Evolutionary conservation across 78 protist species (phyloP), one percentile per base, ranked within the genome.

Genomic region (Acrasis kona): DNA sequence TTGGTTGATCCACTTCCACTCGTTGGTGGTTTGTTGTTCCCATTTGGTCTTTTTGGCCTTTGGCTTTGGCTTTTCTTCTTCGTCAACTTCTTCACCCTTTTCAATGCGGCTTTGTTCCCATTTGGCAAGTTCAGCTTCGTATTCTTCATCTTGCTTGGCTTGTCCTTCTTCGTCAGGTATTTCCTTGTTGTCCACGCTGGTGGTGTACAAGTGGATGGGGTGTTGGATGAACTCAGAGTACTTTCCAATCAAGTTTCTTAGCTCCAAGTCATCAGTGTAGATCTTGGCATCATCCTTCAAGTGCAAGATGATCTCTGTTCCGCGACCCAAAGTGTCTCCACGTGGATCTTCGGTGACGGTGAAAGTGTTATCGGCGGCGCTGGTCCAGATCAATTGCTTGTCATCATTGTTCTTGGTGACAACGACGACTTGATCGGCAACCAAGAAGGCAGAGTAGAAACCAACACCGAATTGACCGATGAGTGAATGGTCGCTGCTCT

Each of bases 381-480:
- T 88, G 77, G 83, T 81, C 99, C 99, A 97, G 70, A 95, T 72
- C 68, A 85, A 75, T 87, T 96, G 97, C 37, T 83, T 88, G 61
- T 73, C 83, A 35, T 91, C 96, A 77, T 94, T 91, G 84, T 58
- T 1, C 91, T 96, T 96, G 75, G 97, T 70, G 61, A 81, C 61
- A 10, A 97, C 99, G 30, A 70, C 77, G 32, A 97, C 98, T 3
- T 3, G 2, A 74, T 96, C 99, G 34, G 99, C 96, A 57, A 97
- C 98, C 40, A 97, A 86, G 89, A 90, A 97, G 7, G 91, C 89
- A n/a, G 99, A 94, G 90, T 97, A 97, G 89, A 97, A 97, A 32
- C 99, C 99, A 42, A 97, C 99, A 76, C 99, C 99, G 74, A 97
- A 97, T 85, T 97, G 98, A 28, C 99, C 99, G 68, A 97, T 97